Evolutionary conservation across 768 basidiomycete species (phyloP), one percentile per base, ranked within the genome.

Genomic region (Pholiota molesta): DNA sequence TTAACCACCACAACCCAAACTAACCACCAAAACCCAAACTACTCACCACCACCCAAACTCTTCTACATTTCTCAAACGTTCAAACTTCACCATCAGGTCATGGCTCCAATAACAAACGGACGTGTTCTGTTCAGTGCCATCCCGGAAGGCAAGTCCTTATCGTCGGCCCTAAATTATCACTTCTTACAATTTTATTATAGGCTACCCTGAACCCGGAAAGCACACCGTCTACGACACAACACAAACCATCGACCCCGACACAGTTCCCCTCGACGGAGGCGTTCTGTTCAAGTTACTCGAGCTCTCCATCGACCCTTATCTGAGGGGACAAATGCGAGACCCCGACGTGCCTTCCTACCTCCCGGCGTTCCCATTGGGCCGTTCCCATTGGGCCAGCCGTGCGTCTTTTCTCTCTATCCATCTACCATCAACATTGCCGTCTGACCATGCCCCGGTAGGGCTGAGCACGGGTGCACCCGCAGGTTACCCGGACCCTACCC

Each of bases 211-310:
- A 35, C 79, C 79, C 0, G 82, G 81, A 19, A 74, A 81, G 64
- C 82, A 81, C 10, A 77, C 78, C 3, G 65, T 79, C 0, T 78
- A 83, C 60, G 83, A 86, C 60, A 72, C 61, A 1, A 77, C 72
- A 0, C 66, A 78, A 58, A 78, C 73, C 1, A 86, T 88, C 66
- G 86, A 87, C 65, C 66, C 80, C 28, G 82, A 84, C 16, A 78
- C 68, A 23, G 78, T 76, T 0, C 71, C 78, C 1, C 69, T 85
- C 47, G 69, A 82, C 16, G 81, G 82, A 0, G 82, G 83, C 0
- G 66, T 84, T 56, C 66, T 88, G 6, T 47, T 85, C 63, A 87
- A 86, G 70, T 78, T 77, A 0, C 75, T 87, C 16, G 76, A 75
- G 2, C 66, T 83, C 5, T 79, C 79, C 0, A 65, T 82, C 35